Evolutionary conservation across 306 rosid genomes (phyloP), one percentile per base, ranked within the genome.

Genomic region (Cicer pinnatifidum): DNA sequence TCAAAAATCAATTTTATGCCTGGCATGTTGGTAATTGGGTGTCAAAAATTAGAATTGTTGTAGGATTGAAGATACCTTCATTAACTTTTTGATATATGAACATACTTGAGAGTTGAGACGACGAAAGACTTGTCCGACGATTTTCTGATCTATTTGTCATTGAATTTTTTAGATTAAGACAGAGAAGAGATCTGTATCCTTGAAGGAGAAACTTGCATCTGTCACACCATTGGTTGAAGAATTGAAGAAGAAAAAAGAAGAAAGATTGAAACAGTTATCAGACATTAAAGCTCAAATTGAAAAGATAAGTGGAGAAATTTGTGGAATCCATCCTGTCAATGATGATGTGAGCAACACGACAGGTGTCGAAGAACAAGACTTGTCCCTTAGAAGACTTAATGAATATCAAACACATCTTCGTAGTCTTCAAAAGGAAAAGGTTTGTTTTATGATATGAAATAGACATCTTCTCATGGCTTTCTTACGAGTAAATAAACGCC

Each of bases 381-480:
- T 91, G 78, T 94, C 98, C 0, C 80, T 85, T 60, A 87, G 98
- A 85, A 91, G 89, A 87, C 91, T 94, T 6, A 91, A 84, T 69
- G 98, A 94, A 67, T 88, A 82, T 81, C 96, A 91, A 86, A 83
- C 82, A 7, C 92, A 84, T 79, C 94, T 94, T 37, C 90, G 82
- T 57, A 28, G 82, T 71, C 90, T 94, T 81, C 96, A 94, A 81
- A 94, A 88, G 82, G 97, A 94, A 82, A 94, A 94, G 96, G 98
- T 91, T 79, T 51, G 77, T 33, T 39, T 64, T n/a, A 51, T 71
- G 38, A 56, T 44, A 50, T 45, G 43, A 28, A 57, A 62, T 15
- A 58, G 23, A 47, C 5, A 40, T 52, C 81, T 60, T 54, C 58
- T 38, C 65, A 35, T 2, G 33, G 4, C 33, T 3, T 28, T 50